These are phyloP conservation scores for Dimargaris xerosporica DNA, from an alignment of 192 early-diverging fungal species.

Conservation along the genomic window DNA sequence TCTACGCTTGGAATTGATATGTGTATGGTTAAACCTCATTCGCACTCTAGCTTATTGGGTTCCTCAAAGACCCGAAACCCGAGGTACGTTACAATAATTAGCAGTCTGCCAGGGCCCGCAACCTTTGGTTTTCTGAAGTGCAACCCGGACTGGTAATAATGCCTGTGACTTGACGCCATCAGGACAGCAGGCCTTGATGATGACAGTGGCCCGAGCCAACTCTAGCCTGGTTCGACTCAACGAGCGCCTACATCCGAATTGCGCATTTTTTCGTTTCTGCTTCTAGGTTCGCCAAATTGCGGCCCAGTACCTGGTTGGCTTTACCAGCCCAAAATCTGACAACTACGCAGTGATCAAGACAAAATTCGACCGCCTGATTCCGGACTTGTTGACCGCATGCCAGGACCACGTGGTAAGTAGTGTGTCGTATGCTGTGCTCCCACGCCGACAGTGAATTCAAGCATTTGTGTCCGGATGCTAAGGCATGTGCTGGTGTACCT, in stretches of 20 bases:
- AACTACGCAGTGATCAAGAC: slow-evolving; percentile 42
- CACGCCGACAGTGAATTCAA: background rate
- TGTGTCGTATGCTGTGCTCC: background rate
- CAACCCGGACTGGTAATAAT: too few species aligned
- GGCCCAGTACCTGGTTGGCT: slow-evolving; percentile 54
- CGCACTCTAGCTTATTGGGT: slow-evolving; percentile 42
- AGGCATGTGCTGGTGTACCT: background rate
- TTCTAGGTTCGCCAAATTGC: slow-evolving; percentile 60
- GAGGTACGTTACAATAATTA: background rate
- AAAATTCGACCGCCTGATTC: slow-evolving; percentile 39
- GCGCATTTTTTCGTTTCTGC: background rate
- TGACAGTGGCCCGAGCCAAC: too few species aligned
- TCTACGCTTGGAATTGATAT: too few species aligned
- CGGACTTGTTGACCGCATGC: slow-evolving; percentile 47
- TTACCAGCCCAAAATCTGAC: slow-evolving; percentile 41
- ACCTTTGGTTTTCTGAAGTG: too few species aligned
- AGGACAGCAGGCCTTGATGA: too few species aligned
- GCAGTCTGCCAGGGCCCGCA: too few species aligned
- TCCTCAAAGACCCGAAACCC: slow-evolving; percentile 42
- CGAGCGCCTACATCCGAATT: too few species aligned
- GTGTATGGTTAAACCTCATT: too few species aligned
- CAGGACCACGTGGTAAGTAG: slow-evolving; percentile 47
- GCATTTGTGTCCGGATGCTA: background rate
- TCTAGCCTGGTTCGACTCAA: too few species aligned
- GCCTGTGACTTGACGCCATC: too few species aligned